These are phyloP conservation scores for Aspergillus kassunensis DNA, from an alignment of 495 filamentous ascomycete species.

Conservation along the genomic window DNA sequence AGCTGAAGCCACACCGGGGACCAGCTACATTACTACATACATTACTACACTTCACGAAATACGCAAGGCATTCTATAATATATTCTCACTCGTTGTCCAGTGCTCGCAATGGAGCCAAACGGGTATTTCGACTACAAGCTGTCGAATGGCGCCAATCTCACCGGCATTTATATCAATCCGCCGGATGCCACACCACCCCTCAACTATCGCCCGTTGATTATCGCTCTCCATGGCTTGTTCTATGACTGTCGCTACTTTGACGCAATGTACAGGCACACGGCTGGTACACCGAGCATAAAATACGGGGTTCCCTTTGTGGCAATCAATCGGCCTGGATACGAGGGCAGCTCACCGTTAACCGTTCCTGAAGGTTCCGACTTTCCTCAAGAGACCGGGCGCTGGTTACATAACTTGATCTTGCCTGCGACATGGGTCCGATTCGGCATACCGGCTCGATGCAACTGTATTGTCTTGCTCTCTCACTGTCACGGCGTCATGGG, in stretches of 20 bases:
- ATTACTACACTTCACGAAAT: no score
- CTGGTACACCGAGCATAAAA: conserved; percentile 15
- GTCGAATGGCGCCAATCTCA: background rate
- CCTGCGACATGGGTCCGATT: conserved; percentile 30
- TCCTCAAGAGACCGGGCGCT: conserved; percentile 17
- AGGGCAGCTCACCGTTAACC: conserved; percentile 21
- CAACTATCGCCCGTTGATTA: conserved; percentile 19
- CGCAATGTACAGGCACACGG: conserved; percentile 22
- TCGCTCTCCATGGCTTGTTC: conserved; percentile 30
- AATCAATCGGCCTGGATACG: conserved; percentile 31
- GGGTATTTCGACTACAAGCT: no score
- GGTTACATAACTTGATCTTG: conserved; percentile 27
- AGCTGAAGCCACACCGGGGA: no score
- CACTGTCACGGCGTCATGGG: conserved; percentile 27
- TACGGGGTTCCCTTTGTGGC: conserved; percentile 30
- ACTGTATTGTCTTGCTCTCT: conserved; percentile 24
- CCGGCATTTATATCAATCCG: background rate
- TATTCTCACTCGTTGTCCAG: no score
- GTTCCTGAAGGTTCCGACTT: conserved; percentile 15
- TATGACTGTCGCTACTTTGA: conserved; percentile 32
- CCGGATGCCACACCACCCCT: background rate
- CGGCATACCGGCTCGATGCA: conserved; percentile 20
- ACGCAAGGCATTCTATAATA: no score
- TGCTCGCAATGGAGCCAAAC: no score
- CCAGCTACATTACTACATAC: no score